Percentiles rank a stretch among this genome's conserved stretches.
Evolutionary conservation across 1,284 basidiomycete genomes (phyloP).

Genomic region (Athelia sp.): DNA sequence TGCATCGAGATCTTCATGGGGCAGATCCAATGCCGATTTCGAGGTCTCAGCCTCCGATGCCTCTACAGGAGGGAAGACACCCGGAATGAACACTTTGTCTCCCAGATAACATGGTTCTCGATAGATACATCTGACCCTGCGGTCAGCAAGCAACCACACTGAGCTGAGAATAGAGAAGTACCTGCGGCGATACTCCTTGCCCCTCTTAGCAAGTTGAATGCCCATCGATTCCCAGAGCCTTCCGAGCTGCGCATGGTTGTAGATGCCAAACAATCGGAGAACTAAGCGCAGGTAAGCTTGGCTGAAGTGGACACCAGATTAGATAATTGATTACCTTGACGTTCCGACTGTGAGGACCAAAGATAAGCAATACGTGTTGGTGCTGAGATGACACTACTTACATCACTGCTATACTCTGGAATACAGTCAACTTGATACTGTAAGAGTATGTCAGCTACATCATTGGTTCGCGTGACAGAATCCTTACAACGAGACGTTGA

Average conservation of each 20-base stretch:
- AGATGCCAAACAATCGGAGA: slow-evolving; percentile 59
- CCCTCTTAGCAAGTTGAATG: slow-evolving; percentile 43
- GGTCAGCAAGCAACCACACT: neutral
- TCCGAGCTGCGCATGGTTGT: slow-evolving; percentile 55
- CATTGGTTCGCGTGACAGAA: slow-evolving; percentile 3
- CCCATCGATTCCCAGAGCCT: slow-evolving; percentile 55
- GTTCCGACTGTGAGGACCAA: slow-evolving; percentile 25
- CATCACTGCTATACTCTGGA: slow-evolving; percentile 43
- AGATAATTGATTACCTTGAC: slow-evolving; percentile 43
- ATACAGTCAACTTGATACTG: slow-evolving; percentile 66
- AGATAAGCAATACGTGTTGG: neutral
- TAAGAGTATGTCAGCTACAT: neutral
- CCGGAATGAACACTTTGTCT: slow-evolving; percentile 40
- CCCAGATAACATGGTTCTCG: slow-evolving; percentile 31
- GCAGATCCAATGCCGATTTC: slow-evolving; percentile 19
- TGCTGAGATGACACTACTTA: slow-evolving; percentile 15
- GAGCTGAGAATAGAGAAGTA: slow-evolving; percentile 11
- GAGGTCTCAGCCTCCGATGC: neutral
- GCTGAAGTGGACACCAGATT: neutral
- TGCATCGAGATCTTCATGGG: slow-evolving; percentile 38
- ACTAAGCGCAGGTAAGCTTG: slow-evolving; percentile 27
- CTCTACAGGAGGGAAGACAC: slow-evolving; percentile 30
- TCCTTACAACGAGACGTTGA: slow-evolving; percentile 51
- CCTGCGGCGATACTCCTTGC: slow-evolving; percentile 49
- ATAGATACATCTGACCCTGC: slow-evolving; percentile 35